Evolutionary conservation across 768 basidiomycete species (phyloP), one percentile per base, ranked within the genome.

Genomic region (Lactarius hatsudake): DNA sequence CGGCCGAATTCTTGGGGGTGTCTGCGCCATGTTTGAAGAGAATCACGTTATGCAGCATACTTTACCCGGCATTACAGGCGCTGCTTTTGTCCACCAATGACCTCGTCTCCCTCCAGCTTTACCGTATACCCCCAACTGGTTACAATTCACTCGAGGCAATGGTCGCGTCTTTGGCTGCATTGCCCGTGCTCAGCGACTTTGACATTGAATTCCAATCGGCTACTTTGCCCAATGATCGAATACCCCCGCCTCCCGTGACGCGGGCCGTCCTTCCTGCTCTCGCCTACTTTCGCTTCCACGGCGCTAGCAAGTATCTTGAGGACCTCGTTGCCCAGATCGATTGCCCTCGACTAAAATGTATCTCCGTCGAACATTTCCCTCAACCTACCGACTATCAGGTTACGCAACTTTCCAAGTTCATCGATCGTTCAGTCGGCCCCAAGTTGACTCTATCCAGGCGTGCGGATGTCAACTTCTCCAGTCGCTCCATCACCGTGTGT

Each of bases 291-390:
- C 1, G 5, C 6, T 63, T 63, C 20, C 1, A 32, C 2, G 62
- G 62, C 13, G 40, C 13, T n/a, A 20, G 26, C 26, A 54, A 63
- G 12, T 63, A 63, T 28, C 42, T 55, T 12, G 62, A 63, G 28
- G 36, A 55, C 51, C 36, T 62, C 2, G 36, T 42, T 2, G 26
- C 38, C 26, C 34, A 6, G 13, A 40, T 62, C 3, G 61, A 62
- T 10, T 2, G 15, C 15, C 61, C 61, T 7, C 7, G 8, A 5
- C 51, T 62, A 2, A 2, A 40, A 9, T 1, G 2, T 0, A 2
- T 38, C 38, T 10, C 3, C 0, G 28, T 62, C 20, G 4, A 5
- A 2, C 42, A 54, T 38, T 38, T 13, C 38, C 12, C 26, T 42
- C 13, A 45, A 9, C 30, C 23, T 15, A 5, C 36, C 2, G 48